Percentiles rank a stretch among this genome's conserved stretches.
Conservation (phyloP, 192 early-diverging fungal species). For the Spizellomyces punctatus region DNA sequence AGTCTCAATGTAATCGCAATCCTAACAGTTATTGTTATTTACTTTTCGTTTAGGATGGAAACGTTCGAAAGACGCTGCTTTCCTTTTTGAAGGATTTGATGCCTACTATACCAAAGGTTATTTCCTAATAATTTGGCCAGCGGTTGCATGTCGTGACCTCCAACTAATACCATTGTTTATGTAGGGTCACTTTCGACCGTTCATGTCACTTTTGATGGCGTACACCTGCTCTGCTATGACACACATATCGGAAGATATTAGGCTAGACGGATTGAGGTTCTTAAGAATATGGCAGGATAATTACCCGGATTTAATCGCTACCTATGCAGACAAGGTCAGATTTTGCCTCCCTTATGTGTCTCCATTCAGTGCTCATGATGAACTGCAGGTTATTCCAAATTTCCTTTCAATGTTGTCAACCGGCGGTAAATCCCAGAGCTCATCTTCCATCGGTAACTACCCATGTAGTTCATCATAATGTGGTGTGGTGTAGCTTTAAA, state of each 20-base stretch:
- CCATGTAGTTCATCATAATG: no score
- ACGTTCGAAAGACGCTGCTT: constrained; percentile 30
- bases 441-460: neutral
- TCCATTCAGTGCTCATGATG: neutral
- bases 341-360: neutral
- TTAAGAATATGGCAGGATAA: constrained; percentile 72
- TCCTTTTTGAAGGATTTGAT: constrained; percentile 21
- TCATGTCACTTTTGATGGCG: constrained; percentile 74
- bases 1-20: neutral
- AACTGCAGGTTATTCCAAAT: constrained; percentile 60
- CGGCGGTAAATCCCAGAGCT: constrained; percentile 27
- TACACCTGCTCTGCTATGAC: constrained; percentile 88
- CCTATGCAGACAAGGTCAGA: constrained; percentile 69
- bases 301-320: constrained; percentile 63
- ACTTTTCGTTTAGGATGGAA: constrained; percentile 17
- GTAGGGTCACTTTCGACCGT: constrained; percentile 70
- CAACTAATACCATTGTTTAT: constrained; percentile 1
- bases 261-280: constrained; percentile 77
- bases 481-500: no score
- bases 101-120: constrained; percentile 36
- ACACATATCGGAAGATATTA: constrained; percentile 84
- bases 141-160: no score
- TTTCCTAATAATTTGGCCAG: constrained; percentile 36
- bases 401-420: constrained; percentile 61
- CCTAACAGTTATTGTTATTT: neutral